Evolutionary conservation across 75 land plant genomes (phyloP).

Genomic region (Pinus taeda): DNA sequence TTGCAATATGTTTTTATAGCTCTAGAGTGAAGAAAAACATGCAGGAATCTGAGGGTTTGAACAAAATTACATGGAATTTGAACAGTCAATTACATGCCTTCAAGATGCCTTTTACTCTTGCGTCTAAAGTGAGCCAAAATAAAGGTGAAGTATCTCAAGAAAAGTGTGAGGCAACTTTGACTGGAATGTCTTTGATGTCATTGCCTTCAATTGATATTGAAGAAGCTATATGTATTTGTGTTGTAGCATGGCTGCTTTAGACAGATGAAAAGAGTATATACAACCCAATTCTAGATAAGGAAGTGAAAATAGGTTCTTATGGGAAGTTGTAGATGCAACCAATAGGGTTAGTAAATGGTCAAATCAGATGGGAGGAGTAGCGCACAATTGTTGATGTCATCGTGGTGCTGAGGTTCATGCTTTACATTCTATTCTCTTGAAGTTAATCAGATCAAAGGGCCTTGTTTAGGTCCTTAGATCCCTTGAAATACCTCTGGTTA

Average conservation of each 20-base stretch:
- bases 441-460: slow-evolving; percentile 71
- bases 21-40: too few species aligned
- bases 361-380: slow-evolving; percentile 89
- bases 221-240: slow-evolving; percentile 54
- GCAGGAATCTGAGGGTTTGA: too few species aligned
- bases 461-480: slow-evolving; percentile 55
- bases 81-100: slow-evolving; percentile 77
- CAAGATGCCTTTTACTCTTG: slow-evolving; percentile 42
- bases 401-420: slow-evolving; percentile 83
- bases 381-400: slow-evolving; percentile 97
- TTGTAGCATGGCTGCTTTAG: slow-evolving; percentile 94
- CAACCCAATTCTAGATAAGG: slow-evolving; percentile 75
- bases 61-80: slow-evolving; percentile 79
- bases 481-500: slow-evolving; percentile 89
- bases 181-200: slow-evolving; percentile 24
- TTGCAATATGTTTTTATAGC: too few species aligned
- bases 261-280: slow-evolving; percentile 94
- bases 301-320: slow-evolving; percentile 79
- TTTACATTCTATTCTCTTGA: slow-evolving; percentile 70
- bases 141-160: slow-evolving; percentile 6
- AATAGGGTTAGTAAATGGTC: slow-evolving; percentile 87
- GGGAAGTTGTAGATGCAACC: slow-evolving; percentile 83
- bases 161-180: slow-evolving; percentile 15
- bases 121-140: slow-evolving; percentile 32
- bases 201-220: slow-evolving; percentile 35